A percentile compares a stretch with the other conserved stretches of the same genome.
phyloP scores from a whole-genome alignment of 2,329 filamentous ascomycete species.

The Niveomyces coronatus region DNA sequence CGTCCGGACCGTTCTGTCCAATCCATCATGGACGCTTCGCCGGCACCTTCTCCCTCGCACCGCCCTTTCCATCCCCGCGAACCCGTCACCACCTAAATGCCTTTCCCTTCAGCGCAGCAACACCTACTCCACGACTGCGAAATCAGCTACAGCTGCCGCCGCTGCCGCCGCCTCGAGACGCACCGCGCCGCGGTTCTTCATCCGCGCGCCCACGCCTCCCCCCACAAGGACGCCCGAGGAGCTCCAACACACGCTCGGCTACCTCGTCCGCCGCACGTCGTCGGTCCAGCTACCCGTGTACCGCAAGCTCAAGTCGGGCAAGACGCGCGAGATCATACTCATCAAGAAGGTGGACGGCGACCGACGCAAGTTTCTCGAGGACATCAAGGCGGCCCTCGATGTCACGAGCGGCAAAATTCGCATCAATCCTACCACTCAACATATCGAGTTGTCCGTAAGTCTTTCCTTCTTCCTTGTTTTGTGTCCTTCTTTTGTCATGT shows the following conservation, averaged over 20 bases:
- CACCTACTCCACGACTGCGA: slow-evolving; percentile 7
- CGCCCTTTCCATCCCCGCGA: neutral
- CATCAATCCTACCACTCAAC: slow-evolving; percentile 52
- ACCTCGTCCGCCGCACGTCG: slow-evolving; percentile 58
- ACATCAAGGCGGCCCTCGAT: slow-evolving; percentile 49
- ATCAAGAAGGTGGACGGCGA: slow-evolving; percentile 76
- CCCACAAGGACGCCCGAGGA: slow-evolving; percentile 22
- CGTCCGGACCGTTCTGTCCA: neutral
- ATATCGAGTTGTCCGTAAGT: slow-evolving; percentile 64
- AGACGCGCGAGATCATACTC: slow-evolving; percentile 62
- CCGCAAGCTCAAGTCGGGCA: slow-evolving; percentile 59
- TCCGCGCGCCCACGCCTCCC: slow-evolving; percentile 19
- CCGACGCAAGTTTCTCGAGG: slow-evolving; percentile 47
- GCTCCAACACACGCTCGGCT: slow-evolving; percentile 25
- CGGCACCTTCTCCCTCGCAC: neutral
- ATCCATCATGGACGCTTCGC: neutral
- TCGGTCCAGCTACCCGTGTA: slow-evolving; percentile 71
- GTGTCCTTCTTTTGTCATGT: too few species aligned
- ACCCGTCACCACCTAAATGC: neutral
- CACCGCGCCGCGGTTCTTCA: slow-evolving; percentile 11
- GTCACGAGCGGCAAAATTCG: slow-evolving; percentile 44
- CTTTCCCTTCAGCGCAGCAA: neutral
- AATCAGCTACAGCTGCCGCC: slow-evolving; percentile 6
- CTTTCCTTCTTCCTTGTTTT: neutral
- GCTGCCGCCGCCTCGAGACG: slow-evolving; percentile 1